Base-by-base conservation (phyloP, 495 filamentous ascomycete genomes). In the Collariella sp. region DNA sequence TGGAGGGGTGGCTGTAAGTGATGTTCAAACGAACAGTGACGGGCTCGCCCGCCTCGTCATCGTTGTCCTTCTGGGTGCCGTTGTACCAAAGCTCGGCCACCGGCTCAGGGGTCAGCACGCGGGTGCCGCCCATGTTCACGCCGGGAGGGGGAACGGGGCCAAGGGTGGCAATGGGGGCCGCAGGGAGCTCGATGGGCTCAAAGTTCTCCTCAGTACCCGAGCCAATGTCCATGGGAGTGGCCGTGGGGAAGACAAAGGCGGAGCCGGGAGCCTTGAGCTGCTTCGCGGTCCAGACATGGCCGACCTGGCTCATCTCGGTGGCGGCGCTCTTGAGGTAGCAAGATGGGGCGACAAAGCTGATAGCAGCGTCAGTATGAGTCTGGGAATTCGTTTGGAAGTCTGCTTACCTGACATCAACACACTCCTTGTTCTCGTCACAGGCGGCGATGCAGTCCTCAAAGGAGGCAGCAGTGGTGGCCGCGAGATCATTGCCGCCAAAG, bases 1-100 rank as follows among this genome's bases (percentile, higher is more conserved):
- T 43, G 11, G 52, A 56, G 2, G 46, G 47, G 40, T 60, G 42
- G 39, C 43, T 40, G 56, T 53, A 59, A 1, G 51, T 55, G 36
- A 59, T 36, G 46, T 40, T 49, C 7, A 59, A 43, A 12, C 43
- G 52, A 2, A 50, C 49, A 4, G 49, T 33, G 2, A 40, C 42
- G 26, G 47, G n/a, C n/a, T n/a, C 13, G 29, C 12, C 42, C 18
- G 22, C 33, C 10, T 40, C 52, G 16, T 23, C 48, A 15, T 46
- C 44, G 13, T 44, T 38, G 5, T 52, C 49, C 24, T 3, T 33
- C 38, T 52, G 49, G 3, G 49, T 41, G 10, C 49, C 49, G 38
- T 52, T 43, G 38, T 52, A 52, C 35, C 36, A 52, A 9, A 41
- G 49, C 49, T 52, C 49, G 4, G 36, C 23, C 3, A 41, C 36